phyloP scores from a whole-genome alignment of 2,329 filamentous ascomycete species.

The Neodidymelliopsis sp. region DNA sequence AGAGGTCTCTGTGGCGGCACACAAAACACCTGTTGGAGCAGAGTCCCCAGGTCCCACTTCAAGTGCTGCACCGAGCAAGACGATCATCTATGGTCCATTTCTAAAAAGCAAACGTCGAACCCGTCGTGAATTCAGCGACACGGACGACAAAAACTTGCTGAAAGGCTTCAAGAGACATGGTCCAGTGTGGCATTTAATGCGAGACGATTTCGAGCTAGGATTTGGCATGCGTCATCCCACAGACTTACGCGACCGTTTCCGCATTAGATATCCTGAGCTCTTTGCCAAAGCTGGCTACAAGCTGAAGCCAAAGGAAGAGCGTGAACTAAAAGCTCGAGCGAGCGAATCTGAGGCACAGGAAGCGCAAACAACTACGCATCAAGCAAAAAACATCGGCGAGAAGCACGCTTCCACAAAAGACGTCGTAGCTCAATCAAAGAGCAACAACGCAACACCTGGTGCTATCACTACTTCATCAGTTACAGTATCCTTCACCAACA shows the following conservation, averaged over 20 bases:
- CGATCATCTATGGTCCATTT: constrained; percentile 61
- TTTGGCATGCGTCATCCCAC: constrained; percentile 61
- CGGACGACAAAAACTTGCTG: constrained; percentile 66
- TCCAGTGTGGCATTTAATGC: constrained; percentile 67
- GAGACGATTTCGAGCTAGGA: constrained; percentile 61
- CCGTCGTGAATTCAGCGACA: constrained; percentile 62
- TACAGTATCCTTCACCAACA: not conserved
- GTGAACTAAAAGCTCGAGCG: constrained; percentile 22
- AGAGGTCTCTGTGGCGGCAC: not conserved
- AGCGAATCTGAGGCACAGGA: constrained; percentile 13
- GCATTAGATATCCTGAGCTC: constrained; percentile 65
- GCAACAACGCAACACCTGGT: not conserved
- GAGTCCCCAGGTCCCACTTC: not conserved
- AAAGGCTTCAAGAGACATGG: constrained; percentile 66
- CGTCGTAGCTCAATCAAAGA: not conserved
- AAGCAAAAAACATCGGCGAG: not conserved
- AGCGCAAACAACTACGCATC: not conserved
- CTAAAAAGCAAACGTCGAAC: constrained; percentile 59
- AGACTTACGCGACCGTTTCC: constrained; percentile 68
- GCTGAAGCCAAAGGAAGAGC: constrained; percentile 43
- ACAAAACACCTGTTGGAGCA: not conserved
- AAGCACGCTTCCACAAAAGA: not conserved
- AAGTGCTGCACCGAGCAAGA: constrained; percentile 35
- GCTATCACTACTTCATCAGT: not conserved
- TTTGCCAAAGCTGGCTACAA: constrained; percentile 60